phyloP scores from a whole-genome alignment of 345 rosid species.

The Zanthoxylum bungeanum region DNA sequence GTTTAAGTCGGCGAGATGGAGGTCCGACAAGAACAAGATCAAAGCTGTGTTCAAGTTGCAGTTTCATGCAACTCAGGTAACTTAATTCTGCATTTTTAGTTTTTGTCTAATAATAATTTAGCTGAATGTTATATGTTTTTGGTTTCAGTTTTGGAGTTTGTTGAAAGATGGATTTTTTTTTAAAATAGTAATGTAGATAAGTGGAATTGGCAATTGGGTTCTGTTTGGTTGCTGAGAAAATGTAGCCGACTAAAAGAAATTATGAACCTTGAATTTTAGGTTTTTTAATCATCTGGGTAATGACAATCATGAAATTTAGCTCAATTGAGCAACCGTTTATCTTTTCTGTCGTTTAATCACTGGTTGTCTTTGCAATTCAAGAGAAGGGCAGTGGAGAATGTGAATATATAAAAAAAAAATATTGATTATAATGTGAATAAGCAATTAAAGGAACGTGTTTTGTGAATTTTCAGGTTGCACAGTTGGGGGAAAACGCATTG shows the following conservation, averaged over 20 bases:
- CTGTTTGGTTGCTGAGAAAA: slow-evolving; percentile 29
- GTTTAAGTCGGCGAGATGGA: slow-evolving; percentile 84
- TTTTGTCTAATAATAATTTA: background rate
- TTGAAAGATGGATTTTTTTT: background rate
- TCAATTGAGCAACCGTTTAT: background rate
- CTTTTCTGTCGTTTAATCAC: background rate
- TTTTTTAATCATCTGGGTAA: background rate
- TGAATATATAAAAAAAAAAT: background rate
- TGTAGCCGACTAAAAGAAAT: slow-evolving; percentile 13
- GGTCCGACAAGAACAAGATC: slow-evolving; percentile 76
- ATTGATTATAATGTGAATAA: slow-evolving; percentile 13
- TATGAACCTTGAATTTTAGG: slow-evolving; percentile 7
- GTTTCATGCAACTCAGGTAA: slow-evolving; percentile 88
- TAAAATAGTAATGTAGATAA: background rate
- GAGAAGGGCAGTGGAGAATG: background rate
- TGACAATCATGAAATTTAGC: background rate
- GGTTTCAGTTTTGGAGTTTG: slow-evolving; percentile 1
- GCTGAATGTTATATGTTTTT: too few species aligned
- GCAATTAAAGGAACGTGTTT: slow-evolving; percentile 9
- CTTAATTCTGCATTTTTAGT: background rate
- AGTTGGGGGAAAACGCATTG: slow-evolving; percentile 52
- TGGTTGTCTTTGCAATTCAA: background rate
- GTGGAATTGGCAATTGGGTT: slow-evolving; percentile 1
- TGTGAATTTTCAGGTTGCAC: slow-evolving; percentile 42
- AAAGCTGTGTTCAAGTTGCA: slow-evolving; percentile 76